Conservation (phyloP, 495 filamentous ascomycete genomes). For the Penicillium flavigenum region DNA sequence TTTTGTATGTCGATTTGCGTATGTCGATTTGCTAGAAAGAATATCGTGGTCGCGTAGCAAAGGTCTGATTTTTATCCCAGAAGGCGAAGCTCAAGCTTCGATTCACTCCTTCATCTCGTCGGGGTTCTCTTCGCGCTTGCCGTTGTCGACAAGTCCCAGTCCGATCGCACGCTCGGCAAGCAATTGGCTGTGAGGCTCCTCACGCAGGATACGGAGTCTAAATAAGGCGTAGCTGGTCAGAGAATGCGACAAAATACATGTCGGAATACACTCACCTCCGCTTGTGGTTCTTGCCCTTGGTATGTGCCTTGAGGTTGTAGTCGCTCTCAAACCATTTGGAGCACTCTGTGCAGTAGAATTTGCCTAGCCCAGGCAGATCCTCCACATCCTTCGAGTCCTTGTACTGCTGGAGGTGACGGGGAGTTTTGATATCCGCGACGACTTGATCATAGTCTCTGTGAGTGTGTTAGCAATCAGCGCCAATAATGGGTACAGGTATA, state of each 20-base stretch:
- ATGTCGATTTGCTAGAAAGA: slow-evolving; percentile 12
- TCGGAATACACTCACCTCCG: slow-evolving; percentile 59
- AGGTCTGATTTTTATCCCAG: slow-evolving; percentile 4
- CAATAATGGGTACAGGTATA: neutral
- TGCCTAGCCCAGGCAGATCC: slow-evolving; percentile 81
- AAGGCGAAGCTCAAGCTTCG: neutral
- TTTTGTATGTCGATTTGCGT: slow-evolving; percentile 8
- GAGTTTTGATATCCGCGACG: slow-evolving; percentile 69
- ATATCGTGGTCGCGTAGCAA: slow-evolving; percentile 16
- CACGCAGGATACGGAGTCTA: slow-evolving; percentile 71
- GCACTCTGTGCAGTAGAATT: slow-evolving; percentile 88
- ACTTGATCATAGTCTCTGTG: slow-evolving; percentile 85
- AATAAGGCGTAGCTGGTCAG: slow-evolving; percentile 6
- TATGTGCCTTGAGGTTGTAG: slow-evolving; percentile 69
- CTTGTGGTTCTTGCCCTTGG: slow-evolving; percentile 88
- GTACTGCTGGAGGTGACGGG: slow-evolving; percentile 74
- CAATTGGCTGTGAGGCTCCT: slow-evolving; percentile 82
- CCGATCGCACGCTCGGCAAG: slow-evolving; percentile 81
- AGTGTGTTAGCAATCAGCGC: neutral
- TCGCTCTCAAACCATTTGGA: slow-evolving; percentile 95
- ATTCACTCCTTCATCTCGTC: slow-evolving; percentile 41
- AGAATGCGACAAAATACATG: neutral
- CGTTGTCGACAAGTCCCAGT: slow-evolving; percentile 61
- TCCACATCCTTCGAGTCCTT: slow-evolving; percentile 77
- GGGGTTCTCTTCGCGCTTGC: slow-evolving; percentile 36